Percentiles rank a stretch among this genome's conserved stretches.
Evolutionary conservation across 2,329 filamentous ascomycete species (phyloP).

Genomic region (Diaporthe batatas): DNA sequence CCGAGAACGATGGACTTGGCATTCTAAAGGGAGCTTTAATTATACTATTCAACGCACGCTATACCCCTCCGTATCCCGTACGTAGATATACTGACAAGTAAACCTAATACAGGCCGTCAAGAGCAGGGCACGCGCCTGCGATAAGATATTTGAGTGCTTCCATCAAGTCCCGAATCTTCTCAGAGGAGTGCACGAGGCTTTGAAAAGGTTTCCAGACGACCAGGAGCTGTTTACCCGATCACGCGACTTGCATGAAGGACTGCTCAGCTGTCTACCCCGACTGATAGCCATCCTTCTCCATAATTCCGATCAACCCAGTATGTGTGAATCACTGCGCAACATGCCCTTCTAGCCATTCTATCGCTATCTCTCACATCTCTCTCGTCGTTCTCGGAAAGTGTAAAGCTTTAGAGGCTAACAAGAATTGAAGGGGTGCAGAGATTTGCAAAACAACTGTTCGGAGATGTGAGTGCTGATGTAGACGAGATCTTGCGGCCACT

Average conservation of each 20-base stretch:
- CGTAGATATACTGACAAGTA: neutral
- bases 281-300: conserved; percentile 19
- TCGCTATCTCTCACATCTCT: too few relatives aligned
- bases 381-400: too few relatives aligned
- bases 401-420: too few relatives aligned
- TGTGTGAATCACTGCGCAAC: neutral
- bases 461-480: too few relatives aligned
- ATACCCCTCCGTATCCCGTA: neutral
- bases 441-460: too few relatives aligned
- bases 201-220: neutral
- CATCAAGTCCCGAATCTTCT: neutral
- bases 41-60: conserved; percentile 22
- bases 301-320: neutral
- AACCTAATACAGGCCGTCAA: neutral
- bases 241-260: neutral
- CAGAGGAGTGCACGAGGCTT: neutral
- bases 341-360: too few relatives aligned
- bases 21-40: neutral
- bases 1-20: conserved; percentile 19
- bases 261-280: neutral
- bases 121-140: conserved; percentile 10
- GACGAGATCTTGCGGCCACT: too few relatives aligned
- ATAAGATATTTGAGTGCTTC: conserved; percentile 15
- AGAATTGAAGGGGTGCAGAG: too few relatives aligned
- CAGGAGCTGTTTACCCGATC: neutral